These are phyloP conservation scores for Alliaria petiolata DNA, from an alignment of 345 rosid species.

Conservation along the genomic window DNA sequence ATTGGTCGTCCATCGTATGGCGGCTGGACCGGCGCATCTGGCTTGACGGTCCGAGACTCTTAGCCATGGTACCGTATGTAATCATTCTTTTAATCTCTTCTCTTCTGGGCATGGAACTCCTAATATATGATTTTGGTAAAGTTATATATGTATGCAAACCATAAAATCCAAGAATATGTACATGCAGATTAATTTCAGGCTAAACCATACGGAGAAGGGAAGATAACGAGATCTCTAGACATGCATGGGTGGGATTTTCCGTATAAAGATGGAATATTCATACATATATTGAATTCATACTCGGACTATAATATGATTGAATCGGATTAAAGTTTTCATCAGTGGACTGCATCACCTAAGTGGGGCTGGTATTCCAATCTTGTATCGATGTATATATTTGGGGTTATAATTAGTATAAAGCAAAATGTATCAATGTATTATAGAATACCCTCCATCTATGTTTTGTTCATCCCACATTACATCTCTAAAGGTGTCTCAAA, in stretches of 20 bases:
- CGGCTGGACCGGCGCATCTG: neutral
- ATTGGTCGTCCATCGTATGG: neutral
- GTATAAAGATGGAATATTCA: constrained; percentile 1
- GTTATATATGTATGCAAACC: neutral
- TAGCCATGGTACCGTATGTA: constrained; percentile 14
- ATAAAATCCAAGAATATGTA: too few relatives aligned
- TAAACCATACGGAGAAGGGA: constrained; percentile 11
- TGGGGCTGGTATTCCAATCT: neutral
- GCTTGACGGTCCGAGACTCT: neutral
- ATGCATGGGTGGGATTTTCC: constrained; percentile 6
- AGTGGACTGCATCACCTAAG: too few relatives aligned
- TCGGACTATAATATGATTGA: too few relatives aligned
- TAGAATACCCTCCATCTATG: neutral
- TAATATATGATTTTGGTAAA: neutral
- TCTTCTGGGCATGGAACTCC: neutral
- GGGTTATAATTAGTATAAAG: neutral
- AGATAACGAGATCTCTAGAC: constrained; percentile 3
- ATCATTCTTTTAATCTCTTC: neutral
- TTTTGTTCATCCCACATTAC: constrained; percentile 14
- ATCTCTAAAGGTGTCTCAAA: constrained; percentile 15
- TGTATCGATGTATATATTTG: neutral
- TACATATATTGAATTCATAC: neutral
- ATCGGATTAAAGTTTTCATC: too few relatives aligned
- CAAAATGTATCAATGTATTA: neutral
- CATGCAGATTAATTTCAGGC: neutral